phyloP scores from a whole-genome alignment of 179 eudicot genomes.

The Silene noctiflora region DNA sequence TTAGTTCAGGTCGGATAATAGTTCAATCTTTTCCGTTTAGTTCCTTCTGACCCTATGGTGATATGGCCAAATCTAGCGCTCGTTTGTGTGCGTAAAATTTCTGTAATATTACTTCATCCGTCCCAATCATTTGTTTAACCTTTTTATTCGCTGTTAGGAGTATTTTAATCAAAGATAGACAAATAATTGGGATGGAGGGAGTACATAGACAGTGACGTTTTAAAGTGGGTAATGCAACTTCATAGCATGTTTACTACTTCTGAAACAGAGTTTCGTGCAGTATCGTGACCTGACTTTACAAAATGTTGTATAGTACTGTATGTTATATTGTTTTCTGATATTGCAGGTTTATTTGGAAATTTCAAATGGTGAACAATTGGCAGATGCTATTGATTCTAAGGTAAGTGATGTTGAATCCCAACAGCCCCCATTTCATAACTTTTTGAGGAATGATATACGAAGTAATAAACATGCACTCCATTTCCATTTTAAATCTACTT shows the following conservation, averaged over 20 bases:
- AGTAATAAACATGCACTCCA: neutral
- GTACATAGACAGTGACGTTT: slow-evolving; percentile 7
- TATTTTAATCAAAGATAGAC: no score
- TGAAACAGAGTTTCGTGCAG: neutral
- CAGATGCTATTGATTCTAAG: slow-evolving; percentile 72
- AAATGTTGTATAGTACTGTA: neutral
- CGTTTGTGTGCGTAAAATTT: neutral
- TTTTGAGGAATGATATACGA: neutral
- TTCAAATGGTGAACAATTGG: slow-evolving; percentile 70
- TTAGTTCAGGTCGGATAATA: neutral
- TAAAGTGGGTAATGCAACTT: neutral
- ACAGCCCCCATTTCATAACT: neutral
- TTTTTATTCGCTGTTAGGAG: no score
- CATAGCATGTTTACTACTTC: slow-evolving; percentile 9
- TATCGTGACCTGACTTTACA: neutral
- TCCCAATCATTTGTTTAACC: no score
- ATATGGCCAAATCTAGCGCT: neutral
- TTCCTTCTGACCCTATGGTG: neutral
- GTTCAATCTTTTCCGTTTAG: neutral
- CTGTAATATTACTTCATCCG: neutral
- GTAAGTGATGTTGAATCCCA: slow-evolving; percentile 33
- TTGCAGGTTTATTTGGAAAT: slow-evolving; percentile 89
- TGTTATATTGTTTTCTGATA: slow-evolving; percentile 15
- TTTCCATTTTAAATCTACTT: neutral
- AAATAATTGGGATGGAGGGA: no score